phyloP scores from a whole-genome alignment of 495 filamentous ascomycete genomes.

The Rhypophila decipiens region DNA sequence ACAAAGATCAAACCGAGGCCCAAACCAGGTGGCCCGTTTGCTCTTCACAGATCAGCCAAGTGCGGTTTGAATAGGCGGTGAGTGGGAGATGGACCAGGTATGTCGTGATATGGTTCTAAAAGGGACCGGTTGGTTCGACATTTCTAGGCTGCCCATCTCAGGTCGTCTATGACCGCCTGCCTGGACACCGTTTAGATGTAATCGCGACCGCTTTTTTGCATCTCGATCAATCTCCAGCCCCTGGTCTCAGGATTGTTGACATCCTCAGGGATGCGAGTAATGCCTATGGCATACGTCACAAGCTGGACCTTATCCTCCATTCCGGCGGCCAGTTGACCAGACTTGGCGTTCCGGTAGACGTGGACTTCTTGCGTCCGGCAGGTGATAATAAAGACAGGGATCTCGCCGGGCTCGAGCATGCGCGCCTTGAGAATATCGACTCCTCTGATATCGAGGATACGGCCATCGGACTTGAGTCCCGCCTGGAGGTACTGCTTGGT shows the following conservation, averaged over 20 bases:
- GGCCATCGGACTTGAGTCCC: constrained; percentile 87
- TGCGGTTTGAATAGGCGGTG: no score
- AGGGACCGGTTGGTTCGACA: no score
- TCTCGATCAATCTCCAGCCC: constrained; percentile 93
- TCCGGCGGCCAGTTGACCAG: constrained; percentile 82
- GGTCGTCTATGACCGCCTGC: no score
- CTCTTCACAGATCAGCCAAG: no score
- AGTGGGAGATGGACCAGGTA: no score
- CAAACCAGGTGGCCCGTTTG: no score
- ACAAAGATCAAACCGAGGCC: no score
- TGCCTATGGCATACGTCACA: constrained; percentile 95
- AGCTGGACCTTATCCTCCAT: constrained; percentile 99
- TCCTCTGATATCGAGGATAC: constrained; percentile 87
- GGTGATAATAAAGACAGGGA: constrained; percentile 94
- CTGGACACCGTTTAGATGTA: constrained; percentile 38
- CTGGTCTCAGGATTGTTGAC: constrained; percentile 94
- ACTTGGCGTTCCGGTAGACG: constrained; percentile 88
- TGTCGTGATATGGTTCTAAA: no score
- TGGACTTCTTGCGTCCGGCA: constrained; percentile 98
- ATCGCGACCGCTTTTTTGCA: constrained; percentile 97
- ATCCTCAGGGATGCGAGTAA: constrained; percentile 88
- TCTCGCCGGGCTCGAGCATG: constrained; percentile 92
- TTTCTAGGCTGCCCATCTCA: no score
- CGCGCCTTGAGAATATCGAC: constrained; percentile 86
- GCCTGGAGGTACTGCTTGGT: constrained; percentile 90